Conservation (phyloP, 1,139 yeast species). For the Blastobotrys capitulatus region DNA sequence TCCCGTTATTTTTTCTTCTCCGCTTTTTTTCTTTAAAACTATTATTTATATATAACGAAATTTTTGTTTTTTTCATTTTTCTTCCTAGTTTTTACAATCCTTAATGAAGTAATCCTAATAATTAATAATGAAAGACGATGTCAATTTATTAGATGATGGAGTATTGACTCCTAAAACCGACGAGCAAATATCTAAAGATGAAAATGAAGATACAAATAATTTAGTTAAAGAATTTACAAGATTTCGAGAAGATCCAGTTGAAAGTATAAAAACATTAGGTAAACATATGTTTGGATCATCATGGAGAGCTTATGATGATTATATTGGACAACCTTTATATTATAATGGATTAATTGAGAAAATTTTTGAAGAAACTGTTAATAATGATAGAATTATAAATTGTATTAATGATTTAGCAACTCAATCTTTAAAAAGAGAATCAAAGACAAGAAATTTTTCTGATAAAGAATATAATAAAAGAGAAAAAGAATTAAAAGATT, state of each 20-base stretch:
- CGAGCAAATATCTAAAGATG: not conserved
- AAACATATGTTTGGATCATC: conserved; percentile 33
- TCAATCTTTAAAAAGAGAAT: conserved; percentile 29
- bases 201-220: conserved; percentile 15
- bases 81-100: too few relatives aligned
- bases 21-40: too few relatives aligned
- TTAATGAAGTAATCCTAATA: too few relatives aligned
- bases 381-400: conserved; percentile 28
- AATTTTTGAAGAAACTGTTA: conserved; percentile 28
- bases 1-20: too few relatives aligned
- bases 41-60: too few relatives aligned
- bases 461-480: conserved; percentile 24
- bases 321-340: conserved; percentile 35
- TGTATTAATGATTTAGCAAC: conserved; percentile 32
- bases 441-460: conserved; percentile 17
- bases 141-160: conserved; percentile 2
- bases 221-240: conserved; percentile 27
- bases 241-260: conserved; percentile 35
- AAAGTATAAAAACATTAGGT: conserved; percentile 29
- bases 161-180: not conserved
- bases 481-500: conserved; percentile 24
- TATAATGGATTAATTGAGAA: conserved; percentile 33
- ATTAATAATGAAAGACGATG: conserved; percentile 5
- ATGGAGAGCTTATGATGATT: conserved; percentile 37
- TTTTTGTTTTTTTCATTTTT: too few relatives aligned